Percentiles rank a stretch among this genome's conserved stretches.
These are phyloP conservation scores for Pulveroboletus sp. DNA, from an alignment of 768 basidiomycete genomes.

Conservation along the genomic window DNA sequence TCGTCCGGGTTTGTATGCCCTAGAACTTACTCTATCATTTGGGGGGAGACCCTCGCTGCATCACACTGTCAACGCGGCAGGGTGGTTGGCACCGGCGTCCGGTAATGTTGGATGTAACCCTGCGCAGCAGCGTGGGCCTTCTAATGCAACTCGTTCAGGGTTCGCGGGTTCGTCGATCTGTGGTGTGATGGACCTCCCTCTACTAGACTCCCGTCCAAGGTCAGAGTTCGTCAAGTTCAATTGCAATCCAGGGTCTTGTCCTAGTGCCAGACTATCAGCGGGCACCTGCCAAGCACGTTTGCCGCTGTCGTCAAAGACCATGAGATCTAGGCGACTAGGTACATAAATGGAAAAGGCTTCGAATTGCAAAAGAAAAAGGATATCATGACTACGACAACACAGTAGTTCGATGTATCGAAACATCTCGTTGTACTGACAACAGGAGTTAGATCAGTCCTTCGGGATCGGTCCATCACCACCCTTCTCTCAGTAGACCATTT, in stretches of 20 bases:
- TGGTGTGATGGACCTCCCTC: conserved; percentile 2
- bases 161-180: conserved; percentile 9
- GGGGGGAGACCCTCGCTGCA: conserved; percentile 1
- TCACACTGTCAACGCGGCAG: conserved; percentile 10
- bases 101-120: conserved; percentile 1
- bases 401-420: conserved; percentile 16
- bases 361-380: conserved; percentile 13
- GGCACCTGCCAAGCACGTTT: conserved; percentile 3
- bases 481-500: conserved; percentile 17
- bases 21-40: conserved; percentile 3
- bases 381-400: conserved; percentile 22
- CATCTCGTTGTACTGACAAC: conserved; percentile 17
- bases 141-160: conserved; percentile 15
- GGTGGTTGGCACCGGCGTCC: conserved; percentile 6
- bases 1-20: conserved; percentile 7
- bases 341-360: neutral
- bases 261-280: conserved; percentile 13
- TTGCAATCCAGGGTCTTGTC: conserved; percentile 20
- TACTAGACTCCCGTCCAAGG: conserved; percentile 1
- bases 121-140: conserved; percentile 19
- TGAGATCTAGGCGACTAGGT: neutral
- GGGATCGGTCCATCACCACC: conserved; percentile 24
- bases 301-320: neutral
- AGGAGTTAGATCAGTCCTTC: conserved; percentile 27
- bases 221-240: neutral